Base-by-base conservation (phyloP, 2,329 filamentous ascomycete species). In the Aspergillus thermomutatus region DNA sequence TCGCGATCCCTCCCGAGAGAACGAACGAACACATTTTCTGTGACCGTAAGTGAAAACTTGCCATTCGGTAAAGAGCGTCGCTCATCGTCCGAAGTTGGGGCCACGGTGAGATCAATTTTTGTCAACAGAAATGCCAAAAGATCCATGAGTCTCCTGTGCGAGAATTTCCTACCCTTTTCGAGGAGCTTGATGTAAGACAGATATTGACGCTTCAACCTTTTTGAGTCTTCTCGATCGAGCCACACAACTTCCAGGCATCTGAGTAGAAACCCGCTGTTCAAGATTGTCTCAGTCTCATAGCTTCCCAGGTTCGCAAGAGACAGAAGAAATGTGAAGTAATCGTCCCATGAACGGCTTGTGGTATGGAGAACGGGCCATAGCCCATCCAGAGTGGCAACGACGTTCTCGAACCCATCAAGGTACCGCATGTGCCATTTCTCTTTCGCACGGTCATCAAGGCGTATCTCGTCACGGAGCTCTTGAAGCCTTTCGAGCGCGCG, bases 301-400 rank as follows among this genome's bases (percentile, higher is more conserved):
- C 77, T 72, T 1, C 88, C 88, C 54, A 90, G 72, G 48, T 77
- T 79, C 14, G 85, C 84, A 67, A 92, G 87, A n/a, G 77, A 77
- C n/a, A 82, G 68, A 59, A 92, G 78, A n/a, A 89, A 80, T 11
- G 83, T 82, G 68, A 93, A 93, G 56, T 88, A 87, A 65, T 93
- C 89, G 45, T 87, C 83, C 90, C 90, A 94, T 3, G 88, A 83
- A 55, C 86, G 83, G 27, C 85, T 76, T 48, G 82, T 78, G 2
- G 77, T 72, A 58, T 90, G 85, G 55, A 91, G 85, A n/a, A 74
- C 77, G 3, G 81, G 75, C 83, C 85, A 91, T 3, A 90, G 71
- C 23, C 79, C 71, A 28, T 79, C 75, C 50, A 91, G 77, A 23
- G 84, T 74, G 19, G 66, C 64, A 43, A 86, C 63, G 27, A 75